Conservation (phyloP, 768 basidiomycete genomes). For the Panellus pusillus region DNA sequence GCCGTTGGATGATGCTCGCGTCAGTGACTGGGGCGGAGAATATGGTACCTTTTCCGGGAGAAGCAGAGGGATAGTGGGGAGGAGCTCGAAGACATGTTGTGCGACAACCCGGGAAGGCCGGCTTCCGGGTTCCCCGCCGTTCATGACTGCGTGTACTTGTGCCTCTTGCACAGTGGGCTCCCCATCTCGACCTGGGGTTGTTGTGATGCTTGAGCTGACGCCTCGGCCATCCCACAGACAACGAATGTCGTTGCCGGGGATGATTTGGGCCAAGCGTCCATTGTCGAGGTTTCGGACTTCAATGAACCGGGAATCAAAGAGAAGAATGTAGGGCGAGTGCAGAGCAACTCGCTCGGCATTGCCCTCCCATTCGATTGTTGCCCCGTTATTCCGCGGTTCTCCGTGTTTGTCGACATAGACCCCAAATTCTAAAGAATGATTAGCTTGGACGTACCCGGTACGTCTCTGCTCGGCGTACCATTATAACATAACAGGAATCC, state of each 20-base stretch:
- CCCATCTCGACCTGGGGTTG: constrained; percentile 42
- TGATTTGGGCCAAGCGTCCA: constrained; percentile 79
- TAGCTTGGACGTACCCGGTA: constrained; percentile 1
- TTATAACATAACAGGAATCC: constrained; percentile 97
- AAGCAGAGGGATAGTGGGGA: constrained; percentile 36
- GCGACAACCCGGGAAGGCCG: constrained; percentile 48
- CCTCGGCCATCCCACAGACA: constrained; percentile 90
- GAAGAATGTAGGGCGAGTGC: constrained; percentile 84
- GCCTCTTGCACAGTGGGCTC: constrained; percentile 71
- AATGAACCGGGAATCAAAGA: constrained; percentile 88
- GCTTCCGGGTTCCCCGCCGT: constrained; percentile 46
- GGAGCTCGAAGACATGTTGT: constrained; percentile 75
- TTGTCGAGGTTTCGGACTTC: constrained; percentile 85
- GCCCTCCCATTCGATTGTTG: constrained; percentile 93
- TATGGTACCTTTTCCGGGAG: constrained; percentile 36
- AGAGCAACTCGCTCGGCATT: constrained; percentile 85
- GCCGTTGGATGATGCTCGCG: too few species aligned
- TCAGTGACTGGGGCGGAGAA: too few species aligned
- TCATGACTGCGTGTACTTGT: constrained; percentile 85
- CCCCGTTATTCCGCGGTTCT: constrained; percentile 65
- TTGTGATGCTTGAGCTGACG: constrained; percentile 48
- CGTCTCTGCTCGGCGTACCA: constrained; percentile 43
- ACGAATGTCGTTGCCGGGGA: constrained; percentile 76
- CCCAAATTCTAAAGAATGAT: constrained; percentile 67
- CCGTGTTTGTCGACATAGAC: constrained; percentile 92